Conservation (phyloP, 768 basidiomycete species). For the Lentinula sp. region DNA sequence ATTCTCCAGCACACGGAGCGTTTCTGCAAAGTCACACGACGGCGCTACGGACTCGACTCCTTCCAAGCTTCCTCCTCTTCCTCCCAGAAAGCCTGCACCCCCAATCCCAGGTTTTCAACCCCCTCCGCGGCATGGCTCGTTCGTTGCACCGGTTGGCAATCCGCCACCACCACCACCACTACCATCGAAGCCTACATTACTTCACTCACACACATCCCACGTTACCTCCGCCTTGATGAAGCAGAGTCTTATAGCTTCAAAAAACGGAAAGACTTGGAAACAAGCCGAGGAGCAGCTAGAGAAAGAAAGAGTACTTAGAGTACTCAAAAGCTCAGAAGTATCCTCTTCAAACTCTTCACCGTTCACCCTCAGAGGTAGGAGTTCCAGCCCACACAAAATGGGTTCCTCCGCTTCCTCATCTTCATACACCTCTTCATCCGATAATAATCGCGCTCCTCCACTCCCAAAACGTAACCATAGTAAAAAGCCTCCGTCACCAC, state of each 20-base stretch:
- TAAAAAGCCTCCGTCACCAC: constrained; percentile 25
- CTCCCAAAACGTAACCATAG: constrained; percentile 7
- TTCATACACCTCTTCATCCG: constrained; percentile 8
- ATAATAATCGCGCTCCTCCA: constrained; percentile 8
- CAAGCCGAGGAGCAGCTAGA: constrained; percentile 63
- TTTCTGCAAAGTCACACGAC: constrained; percentile 8
- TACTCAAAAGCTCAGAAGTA: constrained; percentile 53
- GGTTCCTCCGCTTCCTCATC: constrained; percentile 3
- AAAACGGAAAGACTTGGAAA: constrained; percentile 65
- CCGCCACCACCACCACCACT: constrained; percentile 17
- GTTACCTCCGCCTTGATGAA: constrained; percentile 62
- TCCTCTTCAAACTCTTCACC: constrained; percentile 22
- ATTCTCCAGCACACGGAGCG: constrained; percentile 19
- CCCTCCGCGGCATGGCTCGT: constrained; percentile 32
- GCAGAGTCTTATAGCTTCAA: constrained; percentile 69
- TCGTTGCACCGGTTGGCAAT: constrained; percentile 8
- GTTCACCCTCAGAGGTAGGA: constrained; percentile 17
- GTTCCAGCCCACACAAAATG: constrained; percentile 22
- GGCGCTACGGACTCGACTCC: constrained; percentile 1
- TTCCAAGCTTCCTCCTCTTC: constrained; percentile 38
- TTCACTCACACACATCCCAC: constrained; percentile 23
- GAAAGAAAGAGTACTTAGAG: constrained; percentile 63
- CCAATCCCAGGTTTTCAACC: constrained; percentile 22
- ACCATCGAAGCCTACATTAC: constrained; percentile 25
- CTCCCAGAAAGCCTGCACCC: constrained; percentile 40